Conservation (phyloP, 139 green algal species). For the Tetradesmus obliquus region DNA sequence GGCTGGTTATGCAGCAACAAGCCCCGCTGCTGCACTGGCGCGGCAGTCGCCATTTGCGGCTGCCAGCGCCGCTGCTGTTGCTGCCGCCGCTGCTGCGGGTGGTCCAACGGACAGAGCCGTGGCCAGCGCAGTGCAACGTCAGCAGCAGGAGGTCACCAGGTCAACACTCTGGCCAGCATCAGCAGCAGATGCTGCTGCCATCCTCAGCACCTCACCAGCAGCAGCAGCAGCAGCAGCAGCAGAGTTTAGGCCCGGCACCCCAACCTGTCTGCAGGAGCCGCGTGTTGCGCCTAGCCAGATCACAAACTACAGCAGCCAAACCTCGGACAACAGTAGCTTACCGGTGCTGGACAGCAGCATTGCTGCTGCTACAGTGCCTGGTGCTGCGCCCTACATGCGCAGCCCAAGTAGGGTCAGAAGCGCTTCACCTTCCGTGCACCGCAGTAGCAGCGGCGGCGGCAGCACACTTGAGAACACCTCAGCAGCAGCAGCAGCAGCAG, state of each 20-base stretch:
- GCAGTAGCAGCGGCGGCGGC: neutral
- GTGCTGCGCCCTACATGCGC: neutral
- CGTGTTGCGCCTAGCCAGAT: neutral
- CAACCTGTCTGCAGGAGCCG: neutral
- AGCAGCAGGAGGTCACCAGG: neutral
- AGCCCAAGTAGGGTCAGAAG: neutral
- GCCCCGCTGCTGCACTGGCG: neutral
- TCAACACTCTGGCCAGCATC: neutral
- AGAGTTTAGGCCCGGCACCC: neutral
- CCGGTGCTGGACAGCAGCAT: neutral
- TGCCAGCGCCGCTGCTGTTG: neutral
- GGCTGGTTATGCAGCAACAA: neutral
- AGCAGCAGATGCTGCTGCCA: neutral
- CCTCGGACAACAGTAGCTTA: neutral
- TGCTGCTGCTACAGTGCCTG: neutral
- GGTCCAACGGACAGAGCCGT: neutral
- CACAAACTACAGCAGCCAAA: neutral
- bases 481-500: neutral
- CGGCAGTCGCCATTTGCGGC: neutral
- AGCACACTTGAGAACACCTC: neutral
- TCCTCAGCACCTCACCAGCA: neutral
- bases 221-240: constrained; percentile 12
- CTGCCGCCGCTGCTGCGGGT: neutral
- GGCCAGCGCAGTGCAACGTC: neutral
- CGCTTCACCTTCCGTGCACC: neutral